These are phyloP conservation scores for Cladosporium sp. DNA, from an alignment of 2,329 filamentous ascomycete species.

Conservation along the genomic window DNA sequence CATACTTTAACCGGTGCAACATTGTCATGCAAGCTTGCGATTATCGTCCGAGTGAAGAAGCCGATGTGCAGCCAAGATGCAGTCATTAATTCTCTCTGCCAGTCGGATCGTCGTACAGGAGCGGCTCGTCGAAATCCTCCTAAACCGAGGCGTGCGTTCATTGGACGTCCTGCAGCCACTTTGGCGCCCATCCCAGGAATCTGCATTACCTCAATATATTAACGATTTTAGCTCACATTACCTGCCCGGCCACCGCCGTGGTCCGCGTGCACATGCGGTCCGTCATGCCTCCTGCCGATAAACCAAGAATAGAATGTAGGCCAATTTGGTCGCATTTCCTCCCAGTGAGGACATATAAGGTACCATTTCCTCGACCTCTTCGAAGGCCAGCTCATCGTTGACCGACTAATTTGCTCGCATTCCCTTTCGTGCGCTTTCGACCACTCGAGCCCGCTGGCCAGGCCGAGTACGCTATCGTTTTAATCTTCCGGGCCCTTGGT, in stretches of 20 bases:
- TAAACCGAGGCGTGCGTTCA: neutral
- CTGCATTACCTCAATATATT: slow-evolving; percentile 7
- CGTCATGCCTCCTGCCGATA: neutral
- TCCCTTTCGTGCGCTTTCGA: slow-evolving; percentile 32
- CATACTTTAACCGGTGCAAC: slow-evolving; percentile 13
- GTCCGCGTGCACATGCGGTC: slow-evolving; percentile 8
- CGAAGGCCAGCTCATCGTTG: slow-evolving; percentile 32
- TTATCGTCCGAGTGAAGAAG: slow-evolving; percentile 4
- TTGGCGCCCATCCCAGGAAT: slow-evolving; percentile 8
- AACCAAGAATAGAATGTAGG: slow-evolving; percentile 46
- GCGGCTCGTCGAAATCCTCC: slow-evolving; percentile 10
- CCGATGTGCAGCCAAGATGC: slow-evolving; percentile 5
- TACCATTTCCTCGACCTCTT: slow-evolving; percentile 32
- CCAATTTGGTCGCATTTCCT: slow-evolving; percentile 36
- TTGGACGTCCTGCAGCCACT: slow-evolving; percentile 10
- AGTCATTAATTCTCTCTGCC: slow-evolving; percentile 9
- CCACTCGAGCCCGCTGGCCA: slow-evolving; percentile 42
- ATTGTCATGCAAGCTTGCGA: slow-evolving; percentile 11
- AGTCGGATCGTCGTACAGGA: slow-evolving; percentile 12
- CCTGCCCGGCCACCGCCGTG: slow-evolving; percentile 8
- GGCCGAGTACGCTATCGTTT: slow-evolving; percentile 41
- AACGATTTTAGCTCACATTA: slow-evolving; percentile 13
- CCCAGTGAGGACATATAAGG: slow-evolving; percentile 44
- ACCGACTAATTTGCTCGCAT: slow-evolving; percentile 45
- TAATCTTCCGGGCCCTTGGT: slow-evolving; percentile 31